These are phyloP conservation scores for Ceriops decandra DNA, from an alignment of 345 rosid species.

Conservation along the genomic window DNA sequence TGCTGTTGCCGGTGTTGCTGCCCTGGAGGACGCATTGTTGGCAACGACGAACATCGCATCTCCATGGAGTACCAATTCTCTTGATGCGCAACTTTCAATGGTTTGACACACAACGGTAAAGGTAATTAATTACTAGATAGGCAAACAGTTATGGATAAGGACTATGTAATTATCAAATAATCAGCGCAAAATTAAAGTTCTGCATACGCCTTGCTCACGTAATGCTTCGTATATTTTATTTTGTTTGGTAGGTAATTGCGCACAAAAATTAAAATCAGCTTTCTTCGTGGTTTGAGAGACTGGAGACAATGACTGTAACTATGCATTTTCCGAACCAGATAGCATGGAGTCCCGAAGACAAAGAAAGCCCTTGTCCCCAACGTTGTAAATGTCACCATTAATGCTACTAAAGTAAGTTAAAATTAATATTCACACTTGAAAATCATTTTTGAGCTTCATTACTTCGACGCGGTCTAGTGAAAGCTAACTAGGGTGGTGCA, in stretches of 20 bases:
- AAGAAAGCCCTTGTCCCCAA: background rate
- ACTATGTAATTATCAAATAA: too few species aligned
- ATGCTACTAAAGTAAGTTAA: background rate
- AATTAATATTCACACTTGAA: too few species aligned
- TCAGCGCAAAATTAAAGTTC: too few species aligned
- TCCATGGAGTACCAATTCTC: background rate
- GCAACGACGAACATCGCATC: background rate
- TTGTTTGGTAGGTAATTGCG: background rate
- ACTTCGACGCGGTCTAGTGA: too few species aligned
- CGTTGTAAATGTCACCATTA: background rate
- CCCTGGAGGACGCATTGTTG: background rate
- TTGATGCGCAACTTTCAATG: slow-evolving; percentile 7
- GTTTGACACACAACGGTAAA: background rate
- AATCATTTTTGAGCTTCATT: background rate
- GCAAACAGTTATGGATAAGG: background rate
- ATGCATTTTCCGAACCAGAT: background rate
- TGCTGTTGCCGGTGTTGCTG: slow-evolving; percentile 6
- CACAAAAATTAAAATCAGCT: background rate
- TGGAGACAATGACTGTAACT: slow-evolving; percentile 5
- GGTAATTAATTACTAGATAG: background rate
- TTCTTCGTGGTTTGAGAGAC: slow-evolving; percentile 5
- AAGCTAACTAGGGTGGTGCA: too few species aligned
- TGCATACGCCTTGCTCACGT: too few species aligned
- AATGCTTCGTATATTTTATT: background rate
- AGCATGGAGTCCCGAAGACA: background rate